phyloP scores from a whole-genome alignment of 139 green algal genomes.

The Deuterostichococcus epilithicus region DNA sequence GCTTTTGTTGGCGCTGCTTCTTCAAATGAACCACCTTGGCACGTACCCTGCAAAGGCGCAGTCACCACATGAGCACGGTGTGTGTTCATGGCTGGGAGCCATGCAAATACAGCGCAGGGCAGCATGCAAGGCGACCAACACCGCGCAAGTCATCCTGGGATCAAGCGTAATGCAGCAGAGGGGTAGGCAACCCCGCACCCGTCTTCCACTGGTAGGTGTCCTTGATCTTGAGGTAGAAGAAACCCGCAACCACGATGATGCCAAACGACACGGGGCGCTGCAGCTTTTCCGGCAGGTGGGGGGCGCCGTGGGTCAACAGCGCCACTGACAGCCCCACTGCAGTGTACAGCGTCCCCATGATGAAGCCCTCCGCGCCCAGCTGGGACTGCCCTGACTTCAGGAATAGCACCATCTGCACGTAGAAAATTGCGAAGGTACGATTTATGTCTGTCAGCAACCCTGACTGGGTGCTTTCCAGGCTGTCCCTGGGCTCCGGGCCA shows the following conservation, averaged over 20 bases:
- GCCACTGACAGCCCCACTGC: conserved; percentile 49
- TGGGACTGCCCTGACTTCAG: conserved; percentile 50
- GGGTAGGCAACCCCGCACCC: not conserved
- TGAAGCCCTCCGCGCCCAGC: conserved; percentile 75
- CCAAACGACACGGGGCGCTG: conserved; percentile 1
- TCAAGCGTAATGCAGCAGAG: too few species aligned
- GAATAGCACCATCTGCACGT: conserved; percentile 19
- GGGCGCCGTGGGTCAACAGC: conserved; percentile 33
- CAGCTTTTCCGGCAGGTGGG: conserved; percentile 1
- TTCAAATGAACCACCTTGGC: not conserved
- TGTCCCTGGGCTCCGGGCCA: too few species aligned
- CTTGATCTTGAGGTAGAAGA: conserved; percentile 12
- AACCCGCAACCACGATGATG: not conserved
- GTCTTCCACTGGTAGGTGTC: conserved; percentile 23
- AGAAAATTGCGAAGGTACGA: not conserved
- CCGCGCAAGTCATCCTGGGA: too few species aligned
- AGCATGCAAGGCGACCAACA: too few species aligned
- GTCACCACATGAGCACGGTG: too few species aligned
- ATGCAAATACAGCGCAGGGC: too few species aligned
- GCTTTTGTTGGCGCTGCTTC: too few species aligned
- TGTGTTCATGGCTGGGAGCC: not conserved
- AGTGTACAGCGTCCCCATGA: conserved; percentile 69
- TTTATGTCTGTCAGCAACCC: too few species aligned
- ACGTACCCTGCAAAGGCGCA: not conserved
- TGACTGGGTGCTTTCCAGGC: too few species aligned